These are phyloP conservation scores for Eimeria maxima DNA, from an alignment of 169 alveolate species.

Conservation along the genomic window DNA sequence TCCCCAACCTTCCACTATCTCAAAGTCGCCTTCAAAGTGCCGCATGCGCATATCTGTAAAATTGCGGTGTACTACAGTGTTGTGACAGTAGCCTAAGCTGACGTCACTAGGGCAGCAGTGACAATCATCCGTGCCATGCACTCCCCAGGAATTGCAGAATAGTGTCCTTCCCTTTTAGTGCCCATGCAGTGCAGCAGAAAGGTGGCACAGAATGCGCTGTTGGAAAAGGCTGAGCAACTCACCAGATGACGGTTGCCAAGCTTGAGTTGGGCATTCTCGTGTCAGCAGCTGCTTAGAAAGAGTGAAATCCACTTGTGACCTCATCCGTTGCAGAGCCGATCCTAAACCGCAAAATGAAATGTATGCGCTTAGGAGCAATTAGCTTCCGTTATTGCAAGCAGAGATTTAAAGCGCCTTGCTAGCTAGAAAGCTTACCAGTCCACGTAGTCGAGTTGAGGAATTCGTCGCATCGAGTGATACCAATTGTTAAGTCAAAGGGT, in stretches of 20 bases:
- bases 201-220: neutral
- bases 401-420: neutral
- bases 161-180: neutral
- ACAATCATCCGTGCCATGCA: neutral
- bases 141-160: neutral
- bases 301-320: slow-evolving; percentile 73
- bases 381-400: neutral
- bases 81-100: neutral
- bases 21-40: slow-evolving; percentile 34
- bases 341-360: slow-evolving; percentile 6
- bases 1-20: slow-evolving; percentile 20
- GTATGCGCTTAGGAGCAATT: neutral
- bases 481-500: slow-evolving; percentile 40
- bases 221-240: neutral
- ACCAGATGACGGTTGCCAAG: slow-evolving; percentile 46
- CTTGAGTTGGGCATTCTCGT: neutral
- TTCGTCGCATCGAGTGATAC: slow-evolving; percentile 65
- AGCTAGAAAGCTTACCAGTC: slow-evolving; percentile 48
- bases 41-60: slow-evolving; percentile 22
- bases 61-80: neutral
- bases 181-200: neutral
- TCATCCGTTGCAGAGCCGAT: slow-evolving; percentile 52
- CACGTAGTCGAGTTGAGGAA: slow-evolving; percentile 66
- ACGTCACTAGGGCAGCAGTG: neutral
- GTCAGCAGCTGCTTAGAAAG: slow-evolving; percentile 52